Evolutionary conservation across 148 eudicot species (phyloP).

Genomic region (Heliamphora exappendiculata): DNA sequence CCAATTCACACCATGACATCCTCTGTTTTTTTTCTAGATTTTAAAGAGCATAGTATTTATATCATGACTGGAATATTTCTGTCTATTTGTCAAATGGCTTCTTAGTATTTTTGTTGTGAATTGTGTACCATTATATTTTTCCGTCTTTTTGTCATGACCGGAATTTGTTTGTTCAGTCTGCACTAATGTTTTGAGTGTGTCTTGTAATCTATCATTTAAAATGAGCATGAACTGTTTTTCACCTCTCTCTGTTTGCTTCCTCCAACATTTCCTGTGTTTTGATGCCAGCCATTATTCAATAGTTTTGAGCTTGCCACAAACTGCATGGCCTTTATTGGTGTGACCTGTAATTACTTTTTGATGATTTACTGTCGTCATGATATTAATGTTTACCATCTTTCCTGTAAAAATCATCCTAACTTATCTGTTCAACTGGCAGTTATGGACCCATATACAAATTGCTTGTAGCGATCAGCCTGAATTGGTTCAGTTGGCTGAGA

Average conservation of each 20-base stretch:
- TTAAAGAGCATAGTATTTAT: neutral
- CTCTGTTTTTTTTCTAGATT: neutral
- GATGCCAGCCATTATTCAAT: constrained; percentile 1
- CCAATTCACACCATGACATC: neutral
- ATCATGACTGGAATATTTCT: neutral
- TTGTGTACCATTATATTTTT: neutral
- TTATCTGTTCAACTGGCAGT: constrained; percentile 32
- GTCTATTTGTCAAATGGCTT: neutral
- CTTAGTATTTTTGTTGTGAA: neutral
- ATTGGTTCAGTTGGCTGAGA: constrained; percentile 40
- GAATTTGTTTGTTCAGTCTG: neutral
- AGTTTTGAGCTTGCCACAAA: neutral
- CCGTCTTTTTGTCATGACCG: too few relatives aligned
- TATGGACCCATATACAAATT: constrained; percentile 46
- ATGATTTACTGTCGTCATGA: neutral
- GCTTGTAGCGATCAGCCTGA: constrained; percentile 46
- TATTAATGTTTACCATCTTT: neutral
- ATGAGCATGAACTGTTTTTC: neutral
- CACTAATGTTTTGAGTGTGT: neutral
- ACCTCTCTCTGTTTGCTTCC: neutral
- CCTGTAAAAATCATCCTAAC: constrained; percentile 16
- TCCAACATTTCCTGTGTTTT: neutral
- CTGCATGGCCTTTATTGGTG: neutral
- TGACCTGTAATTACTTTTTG: neutral
- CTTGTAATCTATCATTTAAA: neutral